Percentiles rank a stretch among this genome's conserved stretches.
Evolutionary conservation across 495 filamentous ascomycete genomes (phyloP).

Genomic region (Aeminium ludgeri): DNA sequence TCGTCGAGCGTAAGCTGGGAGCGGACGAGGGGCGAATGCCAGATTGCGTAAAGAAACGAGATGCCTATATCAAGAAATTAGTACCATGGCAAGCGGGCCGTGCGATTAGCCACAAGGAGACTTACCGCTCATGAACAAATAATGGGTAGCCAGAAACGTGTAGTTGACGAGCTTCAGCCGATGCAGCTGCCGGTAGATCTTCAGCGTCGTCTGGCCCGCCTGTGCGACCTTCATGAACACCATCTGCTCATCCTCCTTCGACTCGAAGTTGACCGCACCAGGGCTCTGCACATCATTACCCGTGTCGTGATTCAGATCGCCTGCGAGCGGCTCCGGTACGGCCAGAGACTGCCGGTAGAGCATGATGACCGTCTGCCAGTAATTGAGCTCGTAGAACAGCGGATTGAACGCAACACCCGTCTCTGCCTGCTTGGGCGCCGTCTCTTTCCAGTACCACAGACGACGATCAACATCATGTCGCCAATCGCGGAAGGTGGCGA

Average conservation of each 20-base stretch:
- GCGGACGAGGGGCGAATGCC: conserved; percentile 72
- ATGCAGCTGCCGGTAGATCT: conserved; percentile 81
- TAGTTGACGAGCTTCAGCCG: conserved; percentile 81
- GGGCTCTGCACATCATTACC: conserved; percentile 48
- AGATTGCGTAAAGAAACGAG: conserved; percentile 90
- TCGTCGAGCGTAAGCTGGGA: conserved; percentile 51
- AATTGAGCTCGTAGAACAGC: conserved; percentile 82
- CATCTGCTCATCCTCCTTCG: conserved; percentile 69
- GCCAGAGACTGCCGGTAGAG: conserved; percentile 82
- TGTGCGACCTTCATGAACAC: conserved; percentile 89
- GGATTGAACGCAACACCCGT: conserved; percentile 75
- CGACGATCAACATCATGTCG: conserved; percentile 72
- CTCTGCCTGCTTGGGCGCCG: conserved; percentile 55
- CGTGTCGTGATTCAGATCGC: conserved; percentile 31
- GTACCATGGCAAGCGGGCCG: background rate
- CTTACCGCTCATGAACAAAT: conserved; percentile 86
- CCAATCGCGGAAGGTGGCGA: conserved; percentile 77
- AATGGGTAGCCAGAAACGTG: conserved; percentile 90
- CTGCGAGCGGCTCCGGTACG: conserved; percentile 67
- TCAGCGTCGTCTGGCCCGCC: conserved; percentile 80
- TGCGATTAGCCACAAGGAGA: background rate
- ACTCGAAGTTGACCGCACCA: conserved; percentile 37
- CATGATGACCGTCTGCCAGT: conserved; percentile 97
- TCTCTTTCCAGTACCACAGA: conserved; percentile 72
- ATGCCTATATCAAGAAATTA: conserved; percentile 40